Evolutionary conservation across 345 rosid species (phyloP).

Genomic region (Camelina hispida): DNA sequence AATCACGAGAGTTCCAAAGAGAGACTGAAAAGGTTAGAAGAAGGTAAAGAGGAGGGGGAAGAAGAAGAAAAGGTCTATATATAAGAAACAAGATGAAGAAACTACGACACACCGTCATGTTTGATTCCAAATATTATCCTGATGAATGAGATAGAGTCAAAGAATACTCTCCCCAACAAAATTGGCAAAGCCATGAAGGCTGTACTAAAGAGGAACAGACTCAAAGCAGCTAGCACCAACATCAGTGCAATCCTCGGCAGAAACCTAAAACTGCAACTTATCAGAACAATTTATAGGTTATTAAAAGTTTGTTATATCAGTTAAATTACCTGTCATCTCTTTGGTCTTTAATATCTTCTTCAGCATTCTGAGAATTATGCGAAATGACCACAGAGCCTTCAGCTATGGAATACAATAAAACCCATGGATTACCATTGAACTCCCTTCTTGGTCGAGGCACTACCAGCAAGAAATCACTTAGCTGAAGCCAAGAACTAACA

Average conservation of each 20-base stretch:
- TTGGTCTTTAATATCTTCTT: slow-evolving; percentile 15
- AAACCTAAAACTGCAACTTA: slow-evolving; percentile 30
- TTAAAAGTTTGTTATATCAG: slow-evolving; percentile 1
- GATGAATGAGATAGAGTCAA: slow-evolving; percentile 2
- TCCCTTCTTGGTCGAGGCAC: too few relatives aligned
- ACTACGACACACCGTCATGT: slow-evolving; percentile 25
- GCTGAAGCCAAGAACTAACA: slow-evolving; percentile 33
- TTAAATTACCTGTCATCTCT: slow-evolving; percentile 10
- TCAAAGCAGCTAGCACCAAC: slow-evolving; percentile 37
- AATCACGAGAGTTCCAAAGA: neutral
- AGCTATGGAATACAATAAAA: slow-evolving; percentile 1
- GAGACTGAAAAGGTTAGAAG: neutral
- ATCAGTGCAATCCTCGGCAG: slow-evolving; percentile 25
- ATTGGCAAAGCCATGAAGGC: slow-evolving; percentile 36
- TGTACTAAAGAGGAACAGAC: slow-evolving; percentile 14
- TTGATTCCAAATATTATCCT: neutral
- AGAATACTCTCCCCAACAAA: slow-evolving; percentile 25
- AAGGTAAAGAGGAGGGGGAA: neutral
- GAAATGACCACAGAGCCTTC: slow-evolving; percentile 26
- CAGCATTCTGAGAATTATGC: slow-evolving; percentile 19
- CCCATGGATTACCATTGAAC: neutral
- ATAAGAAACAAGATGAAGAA: neutral
- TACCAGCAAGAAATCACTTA: slow-evolving; percentile 32
- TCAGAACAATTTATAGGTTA: neutral
- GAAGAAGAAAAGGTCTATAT: neutral